Percentiles rank a stretch among this genome's conserved stretches.
These are phyloP conservation scores for Leptographium flavum DNA, from an alignment of 2,329 filamentous ascomycete species.

Conservation along the genomic window DNA sequence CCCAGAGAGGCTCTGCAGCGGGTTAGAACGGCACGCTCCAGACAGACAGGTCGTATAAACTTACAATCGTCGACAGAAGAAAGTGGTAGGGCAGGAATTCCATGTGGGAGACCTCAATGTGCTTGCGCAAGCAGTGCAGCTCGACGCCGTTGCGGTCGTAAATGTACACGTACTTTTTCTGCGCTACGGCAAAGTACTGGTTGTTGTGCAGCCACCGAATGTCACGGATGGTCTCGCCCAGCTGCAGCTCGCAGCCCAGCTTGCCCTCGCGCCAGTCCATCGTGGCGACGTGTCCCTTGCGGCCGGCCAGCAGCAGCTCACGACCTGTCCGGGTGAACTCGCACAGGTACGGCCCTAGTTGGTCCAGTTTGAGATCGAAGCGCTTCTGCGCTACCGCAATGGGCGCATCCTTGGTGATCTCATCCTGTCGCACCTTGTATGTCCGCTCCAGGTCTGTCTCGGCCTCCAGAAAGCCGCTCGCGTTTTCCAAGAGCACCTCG, in stretches of 20 bases:
- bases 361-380: constrained; percentile 74
- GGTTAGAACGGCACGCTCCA: background rate
- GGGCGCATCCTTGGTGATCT: constrained; percentile 61
- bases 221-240: constrained; percentile 82
- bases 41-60: constrained; percentile 17
- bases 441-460: constrained; percentile 82
- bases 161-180: constrained; percentile 95
- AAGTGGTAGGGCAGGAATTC: constrained; percentile 97
- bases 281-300: constrained; percentile 88
- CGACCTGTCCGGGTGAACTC: constrained; percentile 86
- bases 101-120: constrained; percentile 82
- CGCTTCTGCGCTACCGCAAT: constrained; percentile 82
- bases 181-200: constrained; percentile 85
- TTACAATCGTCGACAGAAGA: constrained; percentile 69
- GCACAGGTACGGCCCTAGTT: constrained; percentile 72
- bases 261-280: constrained; percentile 95
- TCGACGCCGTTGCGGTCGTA: constrained; percentile 88
- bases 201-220: constrained; percentile 89
- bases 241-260: constrained; percentile 71
- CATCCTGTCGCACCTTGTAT: constrained; percentile 81
- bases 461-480: constrained; percentile 71
- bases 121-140: constrained; percentile 79
- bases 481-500: constrained; percentile 84
- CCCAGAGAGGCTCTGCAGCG: constrained; percentile 53
- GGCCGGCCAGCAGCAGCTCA: constrained; percentile 69